Evolutionary conservation across 192 early-diverging fungal species (phyloP), one percentile per base, ranked within the genome.

Genomic region (Mortierella claussenii): DNA sequence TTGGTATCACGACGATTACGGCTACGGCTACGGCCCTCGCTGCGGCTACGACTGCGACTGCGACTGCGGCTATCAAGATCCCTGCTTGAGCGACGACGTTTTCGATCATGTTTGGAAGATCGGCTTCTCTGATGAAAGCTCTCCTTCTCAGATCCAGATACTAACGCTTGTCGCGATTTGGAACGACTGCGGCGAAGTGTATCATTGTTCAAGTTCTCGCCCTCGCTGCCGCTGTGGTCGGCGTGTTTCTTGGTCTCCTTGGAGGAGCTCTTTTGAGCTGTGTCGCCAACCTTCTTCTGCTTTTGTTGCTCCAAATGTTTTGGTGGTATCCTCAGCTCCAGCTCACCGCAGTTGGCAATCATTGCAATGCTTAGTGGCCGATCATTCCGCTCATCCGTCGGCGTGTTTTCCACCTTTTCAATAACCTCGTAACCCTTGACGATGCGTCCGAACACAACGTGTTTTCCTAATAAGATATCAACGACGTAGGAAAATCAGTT

Each of bases 271-370:
- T 13, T 13, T 40, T 40, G 37, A 10, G 37, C 37, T 40, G 37
- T 40, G 0, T 48, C 43, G 3, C 36, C 57, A 4, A 37, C 23
- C 47, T 30, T 50, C 27, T 66, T 64, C 9, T 50, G 36, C 26
- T 50, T 43, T 52, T 69, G 56, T 45, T 82, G 53, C 56, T 70
- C 73, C 34, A 67, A 24, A 9, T 67, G 45, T 28, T 81, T 79
- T 12, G 83, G 79, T 24, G 85, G 85, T 15, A 88, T 63, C 55
- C 71, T 74, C 12, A 90, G 81, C 11, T 91, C 89, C 55, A 98
- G 84, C 65, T 97, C 94, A 23, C 97, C 97, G 52, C 88, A 94
- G 64, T 98, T 90, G 1, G 90, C 83, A 64, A 98, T 94, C 68
- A 90, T 83, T 2, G 94, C 88, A 18, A 81, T 85, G 43, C 89